A percentile compares a stretch with the other conserved stretches of the same genome.
phyloP scores from a whole-genome alignment of 106 monocot genomes.

The Dendrobium huoshanense region DNA sequence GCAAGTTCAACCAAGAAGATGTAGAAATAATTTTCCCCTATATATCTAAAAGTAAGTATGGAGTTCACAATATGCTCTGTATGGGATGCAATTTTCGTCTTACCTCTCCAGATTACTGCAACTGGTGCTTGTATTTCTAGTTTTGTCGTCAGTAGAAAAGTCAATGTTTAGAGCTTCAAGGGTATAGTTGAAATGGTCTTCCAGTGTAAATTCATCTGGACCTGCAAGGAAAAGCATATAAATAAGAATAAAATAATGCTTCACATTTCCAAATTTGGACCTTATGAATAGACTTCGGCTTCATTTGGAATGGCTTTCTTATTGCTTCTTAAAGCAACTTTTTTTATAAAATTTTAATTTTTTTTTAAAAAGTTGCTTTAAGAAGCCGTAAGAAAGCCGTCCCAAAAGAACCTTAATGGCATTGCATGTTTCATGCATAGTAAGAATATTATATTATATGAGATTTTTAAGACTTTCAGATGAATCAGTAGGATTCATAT shows the following conservation, averaged over 20 bases:
- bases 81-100: neutral
- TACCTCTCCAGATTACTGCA: conserved; percentile 34
- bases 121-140: conserved; percentile 18
- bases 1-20: neutral
- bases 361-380: too few relatives aligned
- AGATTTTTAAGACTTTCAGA: too few relatives aligned
- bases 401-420: neutral
- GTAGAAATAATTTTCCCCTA: neutral
- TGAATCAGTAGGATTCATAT: too few relatives aligned
- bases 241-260: neutral
- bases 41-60: too few relatives aligned
- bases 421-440: neutral
- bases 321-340: too few relatives aligned
- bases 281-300: neutral
- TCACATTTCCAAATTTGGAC: neutral
- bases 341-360: too few relatives aligned
- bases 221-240: conserved; percentile 1
- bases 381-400: too few relatives aligned
- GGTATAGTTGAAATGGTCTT: conserved; percentile 25
- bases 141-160: conserved; percentile 17
- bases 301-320: too few relatives aligned
- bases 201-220: conserved; percentile 12
- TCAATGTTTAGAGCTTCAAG: conserved; percentile 14
- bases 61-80: too few relatives aligned
- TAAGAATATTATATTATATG: too few relatives aligned